Evolutionary conservation across 148 eudicot species (phyloP).

Genomic region (Fallopia convolvulus): DNA sequence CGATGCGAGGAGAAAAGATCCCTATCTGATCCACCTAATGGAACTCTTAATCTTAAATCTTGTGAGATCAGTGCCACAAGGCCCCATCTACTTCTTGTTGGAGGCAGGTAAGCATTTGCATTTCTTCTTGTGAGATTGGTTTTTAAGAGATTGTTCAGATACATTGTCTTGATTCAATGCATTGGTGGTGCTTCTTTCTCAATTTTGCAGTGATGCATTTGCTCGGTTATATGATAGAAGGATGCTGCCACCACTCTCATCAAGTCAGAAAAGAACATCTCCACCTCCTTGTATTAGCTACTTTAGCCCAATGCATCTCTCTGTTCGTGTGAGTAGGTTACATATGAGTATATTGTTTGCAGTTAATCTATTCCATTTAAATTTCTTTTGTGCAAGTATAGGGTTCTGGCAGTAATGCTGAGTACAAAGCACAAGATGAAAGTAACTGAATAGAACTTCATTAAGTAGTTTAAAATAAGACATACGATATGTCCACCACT

Average conservation of each 20-base stretch:
- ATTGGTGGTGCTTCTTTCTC: conserved; percentile 15
- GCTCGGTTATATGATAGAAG: conserved; percentile 97
- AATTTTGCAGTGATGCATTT: conserved; percentile 82
- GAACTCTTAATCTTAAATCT: conserved; percentile 63
- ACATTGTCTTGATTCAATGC: neutral
- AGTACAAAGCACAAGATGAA: neutral
- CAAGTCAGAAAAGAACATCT: conserved; percentile 51
- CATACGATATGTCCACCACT: neutral
- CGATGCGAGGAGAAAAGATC: conserved; percentile 83
- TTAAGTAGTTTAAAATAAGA: neutral
- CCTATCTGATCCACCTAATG: conserved; percentile 84
- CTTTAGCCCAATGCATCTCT: conserved; percentile 91
- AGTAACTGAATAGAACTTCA: neutral
- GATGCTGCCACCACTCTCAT: conserved; percentile 92
- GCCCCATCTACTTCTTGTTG: conserved; percentile 95
- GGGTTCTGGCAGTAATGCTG: neutral
- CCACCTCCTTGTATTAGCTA: conserved; percentile 90
- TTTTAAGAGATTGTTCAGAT: neutral
- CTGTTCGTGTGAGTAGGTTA: conserved; percentile 65
- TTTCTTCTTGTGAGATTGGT: neutral
- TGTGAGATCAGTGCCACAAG: conserved; percentile 78
- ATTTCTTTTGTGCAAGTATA: neutral
- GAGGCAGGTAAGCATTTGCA: conserved; percentile 63
- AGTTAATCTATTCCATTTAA: neutral
- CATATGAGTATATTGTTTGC: neutral